Conservation (phyloP, 345 rosid genomes). For the Euphorbia tirucalli region DNA sequence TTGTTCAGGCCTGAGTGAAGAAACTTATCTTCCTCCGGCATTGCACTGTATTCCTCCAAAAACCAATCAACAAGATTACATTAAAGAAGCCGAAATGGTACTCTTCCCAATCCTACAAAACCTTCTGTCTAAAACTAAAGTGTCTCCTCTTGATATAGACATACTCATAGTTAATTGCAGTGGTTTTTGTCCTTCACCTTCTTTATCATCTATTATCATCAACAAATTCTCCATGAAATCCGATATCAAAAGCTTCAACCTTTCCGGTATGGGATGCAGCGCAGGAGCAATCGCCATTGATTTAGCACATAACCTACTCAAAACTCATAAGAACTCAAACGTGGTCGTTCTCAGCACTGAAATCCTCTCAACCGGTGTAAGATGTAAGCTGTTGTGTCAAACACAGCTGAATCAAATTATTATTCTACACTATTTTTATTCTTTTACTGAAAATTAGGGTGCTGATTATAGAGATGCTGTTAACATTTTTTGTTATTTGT, state of each 20-base stretch:
- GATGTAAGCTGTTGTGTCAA: too few relatives aligned
- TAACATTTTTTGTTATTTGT: too few relatives aligned
- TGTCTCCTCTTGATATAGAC: conserved; percentile 41
- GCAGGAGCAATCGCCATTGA: conserved; percentile 46
- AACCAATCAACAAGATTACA: conserved; percentile 35
- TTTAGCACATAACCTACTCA: conserved; percentile 42
- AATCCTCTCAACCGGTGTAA: conserved; percentile 45
- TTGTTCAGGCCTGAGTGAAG: conserved; percentile 45
- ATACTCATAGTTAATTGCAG: conserved; percentile 52
- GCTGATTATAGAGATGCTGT: too few relatives aligned
- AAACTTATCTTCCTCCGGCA: conserved; percentile 57
- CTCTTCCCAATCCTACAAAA: conserved; percentile 47
- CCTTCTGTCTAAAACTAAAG: conserved; percentile 41
- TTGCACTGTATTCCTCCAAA: conserved; percentile 52
- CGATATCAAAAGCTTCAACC: conserved; percentile 44
- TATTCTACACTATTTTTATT: too few relatives aligned
- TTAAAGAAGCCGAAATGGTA: conserved; percentile 46
- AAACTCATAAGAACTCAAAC: conserved; percentile 30
- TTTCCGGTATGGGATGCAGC: conserved; percentile 70
- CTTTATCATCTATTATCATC: conserved; percentile 48
- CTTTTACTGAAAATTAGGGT: too few relatives aligned
- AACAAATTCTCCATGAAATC: conserved; percentile 43
- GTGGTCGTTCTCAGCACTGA: conserved; percentile 57
- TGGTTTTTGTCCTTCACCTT: conserved; percentile 55
- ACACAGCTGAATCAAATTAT: too few relatives aligned